These are phyloP conservation scores for Termitomyces sp. DNA, from an alignment of 768 basidiomycete species.

Conservation along the genomic window DNA sequence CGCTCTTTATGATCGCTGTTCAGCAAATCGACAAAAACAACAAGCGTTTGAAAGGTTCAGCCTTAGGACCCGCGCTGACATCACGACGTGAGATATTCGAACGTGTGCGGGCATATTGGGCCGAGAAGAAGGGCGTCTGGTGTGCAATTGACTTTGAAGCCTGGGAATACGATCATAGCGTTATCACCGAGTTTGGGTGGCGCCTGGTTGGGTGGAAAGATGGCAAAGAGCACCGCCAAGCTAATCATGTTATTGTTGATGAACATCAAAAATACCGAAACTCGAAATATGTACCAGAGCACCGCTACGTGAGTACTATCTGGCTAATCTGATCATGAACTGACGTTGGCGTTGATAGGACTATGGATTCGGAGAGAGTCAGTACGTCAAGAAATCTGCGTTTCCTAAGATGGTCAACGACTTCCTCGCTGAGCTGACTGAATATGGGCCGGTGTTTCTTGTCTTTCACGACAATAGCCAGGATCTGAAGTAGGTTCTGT, in stretches of 20 bases:
- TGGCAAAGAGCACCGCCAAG: conserved; percentile 42
- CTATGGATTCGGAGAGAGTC: conserved; percentile 65
- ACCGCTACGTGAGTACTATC: conserved; percentile 45
- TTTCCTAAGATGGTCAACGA: conserved; percentile 52
- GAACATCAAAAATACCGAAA: conserved; percentile 60
- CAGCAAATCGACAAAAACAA: conserved; percentile 80
- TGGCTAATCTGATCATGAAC: neutral
- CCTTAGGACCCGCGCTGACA: conserved; percentile 42
- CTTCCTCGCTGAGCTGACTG: conserved; percentile 36
- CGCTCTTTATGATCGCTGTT: neutral
- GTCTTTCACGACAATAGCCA: conserved; percentile 78
- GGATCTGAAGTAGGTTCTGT: conserved; percentile 62
- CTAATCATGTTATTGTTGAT: conserved; percentile 61
- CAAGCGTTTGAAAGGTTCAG: conserved; percentile 64
- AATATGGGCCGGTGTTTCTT: conserved; percentile 63
- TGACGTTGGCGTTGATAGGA: conserved; percentile 33
- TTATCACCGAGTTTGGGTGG: conserved; percentile 86
- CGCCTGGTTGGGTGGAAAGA: conserved; percentile 55
- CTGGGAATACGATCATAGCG: conserved; percentile 73
- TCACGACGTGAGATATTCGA: conserved; percentile 66
- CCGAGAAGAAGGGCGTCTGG: conserved; percentile 65
- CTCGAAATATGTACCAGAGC: conserved; percentile 57
- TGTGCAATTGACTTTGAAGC: conserved; percentile 79
- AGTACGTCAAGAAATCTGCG: conserved; percentile 42
- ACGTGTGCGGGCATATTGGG: conserved; percentile 61